Evolutionary conservation across 805 yeast genomes (phyloP).

Genomic region (Metschnikowia borealis): DNA sequence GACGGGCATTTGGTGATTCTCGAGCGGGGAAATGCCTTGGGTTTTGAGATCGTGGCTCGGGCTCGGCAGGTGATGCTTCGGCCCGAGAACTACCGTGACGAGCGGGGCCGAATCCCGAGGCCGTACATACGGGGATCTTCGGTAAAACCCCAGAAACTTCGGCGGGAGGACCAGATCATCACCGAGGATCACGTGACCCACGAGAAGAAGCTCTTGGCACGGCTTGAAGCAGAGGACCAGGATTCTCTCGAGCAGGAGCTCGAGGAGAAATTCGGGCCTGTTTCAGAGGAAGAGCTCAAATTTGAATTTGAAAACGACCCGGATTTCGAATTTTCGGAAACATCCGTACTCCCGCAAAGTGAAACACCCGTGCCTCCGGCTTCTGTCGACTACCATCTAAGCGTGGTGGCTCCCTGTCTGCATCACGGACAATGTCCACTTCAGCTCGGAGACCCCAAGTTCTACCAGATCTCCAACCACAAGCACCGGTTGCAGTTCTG

Average conservation of each 20-base stretch:
- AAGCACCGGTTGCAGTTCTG: slow-evolving; percentile 67
- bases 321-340: slow-evolving; percentile 22
- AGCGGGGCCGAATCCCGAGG: slow-evolving; percentile 62
- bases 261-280: slow-evolving; percentile 39
- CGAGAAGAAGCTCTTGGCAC: slow-evolving; percentile 29
- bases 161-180: slow-evolving; percentile 33
- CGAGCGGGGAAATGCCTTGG: slow-evolving; percentile 87
- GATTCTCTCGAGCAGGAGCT: slow-evolving; percentile 28
- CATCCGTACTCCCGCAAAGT: slow-evolving; percentile 5
- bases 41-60: slow-evolving; percentile 83
- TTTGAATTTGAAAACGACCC: slow-evolving; percentile 44
- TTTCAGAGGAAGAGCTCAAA: slow-evolving; percentile 40
- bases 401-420: slow-evolving; percentile 82
- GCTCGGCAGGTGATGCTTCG: slow-evolving; percentile 89
- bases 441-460: slow-evolving; percentile 71
- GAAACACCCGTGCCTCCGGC: slow-evolving; percentile 10
- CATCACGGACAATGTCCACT: slow-evolving; percentile 86
- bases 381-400: slow-evolving; percentile 47
- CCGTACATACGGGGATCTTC: slow-evolving; percentile 56
- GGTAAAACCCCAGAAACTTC: slow-evolving; percentile 36
- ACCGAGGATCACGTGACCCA: slow-evolving; percentile 32
- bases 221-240: slow-evolving; percentile 21
- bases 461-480: slow-evolving; percentile 54
- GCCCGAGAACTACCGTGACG: slow-evolving; percentile 62
- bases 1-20: slow-evolving; percentile 74